A percentile compares a stretch with the other conserved stretches of the same genome.
Conservation (phyloP, 1,139 yeast species). For the Yamadazyma kanchanaburiensis region DNA sequence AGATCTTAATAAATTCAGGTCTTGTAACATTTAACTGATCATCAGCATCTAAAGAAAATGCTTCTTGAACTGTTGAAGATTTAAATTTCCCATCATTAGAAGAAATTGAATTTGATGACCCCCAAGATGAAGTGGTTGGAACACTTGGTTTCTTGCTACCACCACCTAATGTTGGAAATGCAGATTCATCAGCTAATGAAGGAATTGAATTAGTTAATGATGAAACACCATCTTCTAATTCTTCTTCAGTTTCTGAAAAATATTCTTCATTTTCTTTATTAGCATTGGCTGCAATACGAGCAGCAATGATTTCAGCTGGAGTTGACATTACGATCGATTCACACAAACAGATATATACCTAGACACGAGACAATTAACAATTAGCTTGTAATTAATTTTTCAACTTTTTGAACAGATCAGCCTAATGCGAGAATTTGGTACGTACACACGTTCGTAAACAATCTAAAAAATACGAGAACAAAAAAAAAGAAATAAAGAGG, state of each 20-base stretch:
- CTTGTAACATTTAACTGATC: constrained; percentile 64
- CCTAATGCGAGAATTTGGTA: too few relatives aligned
- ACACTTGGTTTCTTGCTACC: constrained; percentile 16
- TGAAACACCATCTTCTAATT: constrained; percentile 10
- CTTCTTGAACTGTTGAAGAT: constrained; percentile 58
- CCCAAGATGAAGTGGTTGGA: constrained; percentile 18
- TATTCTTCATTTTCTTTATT: constrained; percentile 9
- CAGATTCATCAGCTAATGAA: constrained; percentile 49
- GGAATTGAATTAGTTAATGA: constrained; percentile 22
- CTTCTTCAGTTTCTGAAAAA: constrained; percentile 8
- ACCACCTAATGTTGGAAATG: constrained; percentile 74
- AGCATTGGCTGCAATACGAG: constrained; percentile 39
- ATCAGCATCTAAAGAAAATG: constrained; percentile 65
- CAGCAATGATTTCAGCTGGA: constrained; percentile 61
- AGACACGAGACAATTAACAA: too few relatives aligned
- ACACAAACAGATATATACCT: too few relatives aligned
- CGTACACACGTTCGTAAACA: too few relatives aligned
- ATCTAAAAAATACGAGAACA: background rate
- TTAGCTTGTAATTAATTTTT: too few relatives aligned
- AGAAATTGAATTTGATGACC: constrained; percentile 8
- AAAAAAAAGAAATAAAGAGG: background rate
- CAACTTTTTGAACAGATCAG: too few relatives aligned
- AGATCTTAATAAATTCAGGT: constrained; percentile 61
- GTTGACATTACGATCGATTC: too few relatives aligned
- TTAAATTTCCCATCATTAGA: constrained; percentile 18